Percentiles rank a stretch among this genome's conserved stretches.
Evolutionary conservation across 2,329 filamentous ascomycete genomes (phyloP).

Genomic region (Fusarium annulatum): DNA sequence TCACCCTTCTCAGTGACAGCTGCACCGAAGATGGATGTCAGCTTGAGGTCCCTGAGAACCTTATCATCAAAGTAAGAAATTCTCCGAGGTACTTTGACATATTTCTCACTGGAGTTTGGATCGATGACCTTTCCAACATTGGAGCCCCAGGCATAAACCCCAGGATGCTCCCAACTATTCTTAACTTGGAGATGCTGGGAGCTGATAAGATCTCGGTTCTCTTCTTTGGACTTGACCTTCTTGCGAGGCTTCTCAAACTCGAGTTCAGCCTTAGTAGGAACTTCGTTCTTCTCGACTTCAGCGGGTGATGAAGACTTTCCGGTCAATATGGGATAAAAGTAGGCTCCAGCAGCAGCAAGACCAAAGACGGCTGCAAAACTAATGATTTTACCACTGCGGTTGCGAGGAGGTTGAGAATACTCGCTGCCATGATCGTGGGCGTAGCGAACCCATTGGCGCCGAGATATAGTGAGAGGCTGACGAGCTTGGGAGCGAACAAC

Average conservation of each 20-base stretch:
- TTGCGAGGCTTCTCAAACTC: slow-evolving; percentile 75
- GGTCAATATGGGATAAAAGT: slow-evolving; percentile 53
- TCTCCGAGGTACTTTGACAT: slow-evolving; percentile 82
- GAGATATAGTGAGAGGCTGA: slow-evolving; percentile 33
- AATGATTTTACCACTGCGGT: slow-evolving; percentile 47
- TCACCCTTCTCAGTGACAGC: slow-evolving; percentile 91
- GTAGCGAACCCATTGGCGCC: slow-evolving; percentile 48
- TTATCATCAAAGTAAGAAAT: slow-evolving; percentile 86
- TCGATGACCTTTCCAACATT: slow-evolving; percentile 88
- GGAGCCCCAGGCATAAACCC: slow-evolving; percentile 93
- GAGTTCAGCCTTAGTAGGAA: slow-evolving; percentile 61
- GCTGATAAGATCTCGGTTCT: slow-evolving; percentile 80
- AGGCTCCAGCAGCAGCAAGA: slow-evolving; percentile 52
- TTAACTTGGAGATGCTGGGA: slow-evolving; percentile 90
- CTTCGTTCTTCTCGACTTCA: slow-evolving; percentile 30
- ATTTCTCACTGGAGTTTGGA: slow-evolving; percentile 79
- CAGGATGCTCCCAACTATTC: slow-evolving; percentile 82
- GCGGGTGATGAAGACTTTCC: slow-evolving; percentile 38
- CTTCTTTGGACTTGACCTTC: slow-evolving; percentile 71
- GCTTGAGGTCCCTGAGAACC: slow-evolving; percentile 85
- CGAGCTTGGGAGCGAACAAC: slow-evolving; percentile 40
- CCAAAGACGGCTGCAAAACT: slow-evolving; percentile 51
- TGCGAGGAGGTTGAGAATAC: slow-evolving; percentile 29
- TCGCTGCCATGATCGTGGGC: slow-evolving; percentile 45
- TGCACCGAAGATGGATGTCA: slow-evolving; percentile 83